Base-by-base conservation (phyloP, 148 eudicot genomes). In the Linanthus parryae region DNA sequence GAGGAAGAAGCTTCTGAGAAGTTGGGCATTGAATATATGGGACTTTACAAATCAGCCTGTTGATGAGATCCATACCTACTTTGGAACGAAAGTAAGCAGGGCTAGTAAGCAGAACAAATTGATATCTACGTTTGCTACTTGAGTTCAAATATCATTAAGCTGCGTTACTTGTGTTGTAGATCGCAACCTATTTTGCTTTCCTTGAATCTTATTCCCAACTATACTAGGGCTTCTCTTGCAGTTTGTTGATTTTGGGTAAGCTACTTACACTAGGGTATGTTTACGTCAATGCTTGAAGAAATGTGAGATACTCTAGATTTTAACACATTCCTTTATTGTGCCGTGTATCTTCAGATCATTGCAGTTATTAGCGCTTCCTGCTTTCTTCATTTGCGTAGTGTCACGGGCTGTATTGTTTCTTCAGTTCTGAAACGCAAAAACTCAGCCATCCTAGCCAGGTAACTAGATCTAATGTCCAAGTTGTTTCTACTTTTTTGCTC, bases 341-440 rank as follows among this genome's bases (percentile, higher is more conserved):
- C n/a, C n/a, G n/a, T n/a, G n/a, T n/a, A n/a, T n/a, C n/a, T n/a
- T 26, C 78, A 91, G 98, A 35, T 77, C 94, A 10, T 56, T 74
- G 76, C 90, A 91, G 69, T 73, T 78, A 47, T 53, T 74, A 54
- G 83, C 73, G 56, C 94, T 86, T 48, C 94, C 98, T 3, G 52
- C 72, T 38, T 91, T 91, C 62, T 87, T 91, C 58, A 53, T 81
- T 45, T 43, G 69, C 48, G 54, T 83, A 7, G 70, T 81, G 54
- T 74, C 77, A 50, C 87, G 98, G 98, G 95, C 95, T 24, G 95
- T 80, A 24, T 61, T 81, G 60, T 77, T 91, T 73, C 75, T 87
- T 73, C 98, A 91, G 66, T 91, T 91, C 58, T 91, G 98, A 86
- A 84, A 67, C 95, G 98, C 26, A 91, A 87, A 68, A 91, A 84